Base-by-base conservation (phyloP, 1,139 yeast genomes). In the Suhomyces bribrorum region DNA sequence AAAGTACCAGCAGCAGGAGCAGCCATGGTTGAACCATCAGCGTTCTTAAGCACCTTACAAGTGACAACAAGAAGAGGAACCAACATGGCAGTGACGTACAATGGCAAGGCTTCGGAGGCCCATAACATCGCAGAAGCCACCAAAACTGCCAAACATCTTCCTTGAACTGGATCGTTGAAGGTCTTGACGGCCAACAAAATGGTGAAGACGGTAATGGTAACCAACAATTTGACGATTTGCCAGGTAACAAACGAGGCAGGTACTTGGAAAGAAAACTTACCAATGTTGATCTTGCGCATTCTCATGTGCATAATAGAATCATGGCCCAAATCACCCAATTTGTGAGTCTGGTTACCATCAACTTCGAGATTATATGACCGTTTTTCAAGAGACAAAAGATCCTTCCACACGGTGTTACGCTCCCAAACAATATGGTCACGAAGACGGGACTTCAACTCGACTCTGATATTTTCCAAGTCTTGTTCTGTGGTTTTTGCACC, bases 371-470 rank as follows among this genome's bases (percentile, higher is more conserved):
- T 61, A 46, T 69, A 66, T 16, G 64, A 55, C 43, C 73, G 81
- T 55, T 95, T 78, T 60, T 90, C 96, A 54, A 89, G 65, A 9
- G 92, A 92, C 57, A 89, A 83, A 87, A 90, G 83, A 57, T 90
- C 97, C 55, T 92, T 83, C 97, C 97, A 90, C 16, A 90, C 97
- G 0, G 97, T 90, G 60, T 88, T 88, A 59, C 97, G 77, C 62
- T 89, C 97, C 95, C 96, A 90, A 13, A 89, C 96, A 34, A 90
- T 86, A 61, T 89, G 95, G 53, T 90, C 97, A 43, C 97, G 75
- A 45, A 90, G 66, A 52, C 87, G 87, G 12, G 87, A 73, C 45
- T 83, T 77, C 44, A 90, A 73, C 52, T 86, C 94, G 25, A 77
- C 72, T 42, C 75, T 77, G 16, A 92, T 86, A 31, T 64, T 59